These are phyloP conservation scores for Neofusicoccum cordaticola DNA, from an alignment of 2,329 filamentous ascomycete genomes.

Conservation along the genomic window DNA sequence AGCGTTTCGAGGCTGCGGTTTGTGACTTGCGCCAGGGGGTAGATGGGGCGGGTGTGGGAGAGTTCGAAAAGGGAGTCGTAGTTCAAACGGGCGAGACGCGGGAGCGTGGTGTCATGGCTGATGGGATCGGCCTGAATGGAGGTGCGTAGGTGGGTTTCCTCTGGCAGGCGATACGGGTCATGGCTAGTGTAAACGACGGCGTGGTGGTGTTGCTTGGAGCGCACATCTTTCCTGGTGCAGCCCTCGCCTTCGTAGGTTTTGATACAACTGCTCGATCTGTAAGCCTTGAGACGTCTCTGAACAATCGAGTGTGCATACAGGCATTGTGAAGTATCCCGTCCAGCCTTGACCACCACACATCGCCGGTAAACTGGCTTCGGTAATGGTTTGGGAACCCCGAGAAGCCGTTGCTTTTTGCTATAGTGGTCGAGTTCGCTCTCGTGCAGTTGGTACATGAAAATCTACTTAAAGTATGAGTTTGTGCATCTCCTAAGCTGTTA, in stretches of 20 bases:
- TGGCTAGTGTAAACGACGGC: neutral
- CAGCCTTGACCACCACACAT: neutral
- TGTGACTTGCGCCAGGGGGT: conserved; percentile 5
- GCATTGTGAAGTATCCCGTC: neutral
- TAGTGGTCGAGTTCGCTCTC: neutral
- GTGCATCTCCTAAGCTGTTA: too few relatives aligned
- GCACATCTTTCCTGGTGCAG: neutral
- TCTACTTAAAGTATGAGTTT: neutral
- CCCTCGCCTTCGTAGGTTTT: conserved; percentile 1
- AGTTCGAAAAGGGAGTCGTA: conserved; percentile 1
- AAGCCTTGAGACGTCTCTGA: neutral
- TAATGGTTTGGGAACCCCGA: neutral
- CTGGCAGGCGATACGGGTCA: neutral
- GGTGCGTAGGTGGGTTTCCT: neutral
- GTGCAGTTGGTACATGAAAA: conserved; percentile 4
- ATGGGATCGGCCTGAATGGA: conserved; percentile 9
- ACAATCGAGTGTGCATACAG: neutral
- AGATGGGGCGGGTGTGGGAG: neutral
- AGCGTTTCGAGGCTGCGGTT: neutral
- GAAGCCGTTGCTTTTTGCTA: neutral
- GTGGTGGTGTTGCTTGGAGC: neutral
- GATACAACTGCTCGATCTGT: neutral
- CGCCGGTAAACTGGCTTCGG: neutral
- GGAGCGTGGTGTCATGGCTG: neutral
- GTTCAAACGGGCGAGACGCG: neutral